Evolutionary conservation across 345 rosid species (phyloP), one percentile per base, ranked within the genome.

Genomic region (Syzygium aromaticum): DNA sequence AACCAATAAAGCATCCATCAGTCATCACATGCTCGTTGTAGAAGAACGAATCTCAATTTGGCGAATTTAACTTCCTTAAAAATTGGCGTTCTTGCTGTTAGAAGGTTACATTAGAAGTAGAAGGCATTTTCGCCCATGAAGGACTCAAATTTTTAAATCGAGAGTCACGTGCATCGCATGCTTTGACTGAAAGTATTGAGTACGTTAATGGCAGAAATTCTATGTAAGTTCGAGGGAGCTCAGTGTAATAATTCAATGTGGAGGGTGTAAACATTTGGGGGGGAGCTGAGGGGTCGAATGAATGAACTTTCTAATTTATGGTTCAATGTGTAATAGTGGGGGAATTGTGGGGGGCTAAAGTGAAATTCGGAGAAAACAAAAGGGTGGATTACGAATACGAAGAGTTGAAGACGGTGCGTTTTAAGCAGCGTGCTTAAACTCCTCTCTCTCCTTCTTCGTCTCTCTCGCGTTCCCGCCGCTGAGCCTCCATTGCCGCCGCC

Each of bases 191-290:
- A 67, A 8, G 46, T 16, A 33, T 67, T 16, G 43, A 33, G 23
- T 13, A 73, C 10, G 25, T 33, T 67, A 40, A 4, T 30, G 23
- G 46, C 25, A 33, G 25, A 33, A 67, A 33, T 33, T 33, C 33
- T 8, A 8, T 2, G 46, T 8, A 38, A 17, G 46, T 2, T 67
- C 25, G 25, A 33, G 46, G 78, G 80, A 19, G 25, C 25, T 73
- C 5, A 19, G 25, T 0, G 46, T 17, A 0, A 30, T 40, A 17
- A 67, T 67, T 33, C 46, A 33, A 33, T 19, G 46, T 0, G 25
- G 46, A 9, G 80, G 80, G 46, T 33, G 4, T 67, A 33, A 17
- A 54, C 46, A 25, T 57, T 11, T 57, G 25, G 25, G 25, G 2
- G 27, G 0, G 6, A 73, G 3, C 9, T 5, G 80, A 19, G 80